phyloP scores from a whole-genome alignment of 495 filamentous ascomycete species.

The Penicillium psychrofluorescens region DNA sequence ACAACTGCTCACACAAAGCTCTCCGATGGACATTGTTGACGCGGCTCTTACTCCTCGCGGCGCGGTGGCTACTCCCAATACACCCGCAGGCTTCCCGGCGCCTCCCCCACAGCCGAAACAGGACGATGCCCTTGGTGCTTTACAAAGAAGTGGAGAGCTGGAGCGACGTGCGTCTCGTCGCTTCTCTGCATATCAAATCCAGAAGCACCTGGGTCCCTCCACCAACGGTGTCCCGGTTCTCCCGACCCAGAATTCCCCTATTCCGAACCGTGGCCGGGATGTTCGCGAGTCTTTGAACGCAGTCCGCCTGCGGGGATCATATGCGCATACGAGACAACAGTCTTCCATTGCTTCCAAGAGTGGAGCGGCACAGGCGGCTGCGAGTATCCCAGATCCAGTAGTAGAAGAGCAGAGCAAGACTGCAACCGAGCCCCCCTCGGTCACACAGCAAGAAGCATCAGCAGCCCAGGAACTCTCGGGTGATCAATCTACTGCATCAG shows the following conservation, averaged over 20 bases:
- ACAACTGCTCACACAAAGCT: slow-evolving; percentile 45
- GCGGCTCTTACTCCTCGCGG: slow-evolving; percentile 27
- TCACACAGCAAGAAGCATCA: slow-evolving; percentile 26
- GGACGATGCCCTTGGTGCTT: slow-evolving; percentile 82
- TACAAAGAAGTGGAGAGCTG: slow-evolving; percentile 87
- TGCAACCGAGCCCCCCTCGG: slow-evolving; percentile 24
- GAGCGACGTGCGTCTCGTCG: slow-evolving; percentile 86
- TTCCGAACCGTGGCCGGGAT: slow-evolving; percentile 85
- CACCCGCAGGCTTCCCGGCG: slow-evolving; percentile 37
- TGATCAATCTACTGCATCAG: slow-evolving; percentile 47
- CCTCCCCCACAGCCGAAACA: slow-evolving; percentile 74
- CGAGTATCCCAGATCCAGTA: slow-evolving; percentile 59
- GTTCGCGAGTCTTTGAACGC: slow-evolving; percentile 88
- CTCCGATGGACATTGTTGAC: slow-evolving; percentile 42
- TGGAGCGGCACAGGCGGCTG: slow-evolving; percentile 35
- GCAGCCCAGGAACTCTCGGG: slow-evolving; percentile 50
- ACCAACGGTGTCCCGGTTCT: slow-evolving; percentile 79
- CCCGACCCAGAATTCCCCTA: slow-evolving; percentile 75
- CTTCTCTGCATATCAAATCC: slow-evolving; percentile 93
- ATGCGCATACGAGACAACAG: slow-evolving; percentile 55
- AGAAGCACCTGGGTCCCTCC: slow-evolving; percentile 78
- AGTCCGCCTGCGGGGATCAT: slow-evolving; percentile 69
- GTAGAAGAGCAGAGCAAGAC: slow-evolving; percentile 33
- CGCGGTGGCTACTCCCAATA: slow-evolving; percentile 26
- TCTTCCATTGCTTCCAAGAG: slow-evolving; percentile 48